Base-by-base conservation (phyloP, 2,329 filamentous ascomycete species). In the Graphilbum fragrans region DNA sequence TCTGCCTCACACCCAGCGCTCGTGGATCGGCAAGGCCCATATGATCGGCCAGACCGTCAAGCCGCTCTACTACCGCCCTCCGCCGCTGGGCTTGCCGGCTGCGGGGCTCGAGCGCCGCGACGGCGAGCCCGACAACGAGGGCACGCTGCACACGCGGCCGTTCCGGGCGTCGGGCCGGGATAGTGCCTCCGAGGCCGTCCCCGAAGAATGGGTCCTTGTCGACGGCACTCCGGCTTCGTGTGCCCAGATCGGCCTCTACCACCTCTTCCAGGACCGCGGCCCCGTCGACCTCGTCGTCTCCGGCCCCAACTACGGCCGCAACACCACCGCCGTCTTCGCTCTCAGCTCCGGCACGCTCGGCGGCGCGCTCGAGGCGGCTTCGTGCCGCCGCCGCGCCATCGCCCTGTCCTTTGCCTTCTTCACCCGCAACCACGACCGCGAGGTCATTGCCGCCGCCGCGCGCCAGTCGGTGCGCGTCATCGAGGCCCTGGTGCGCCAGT, bases 21-120 rank as follows among this genome's bases (percentile, higher is more conserved):
- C 87, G 43, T 98, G 92, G 92, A 96, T 98, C 54, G 88, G 88
- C 53, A 98, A 98, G 68, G 92, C 92, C 3, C 92, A 96, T 62
- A 84, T 96, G 55, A 87, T 96, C 53, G 88, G 88, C 43, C 82
- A 90, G 58, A 83, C 84, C 10, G 75, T 94, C 47, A 86, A 81
- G 57, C 87, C 87, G 9, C 71, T 76, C 22, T 94, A 94, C 66
- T 94, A 87, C 66, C 82, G 82, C 1, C 74, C 74, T 2, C 62
- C 65, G 5, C 53, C 52, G 4, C 45, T 53, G 9, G 57, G 56
- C 37, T 52, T 56, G 25, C 58, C 60, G 8, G 50, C 57, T 29
- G 55, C 56, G 7, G 57, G 56, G 14, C 14, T 67, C n/a, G 57
- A 58, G 16, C 55, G 62, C 22, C 60, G 60, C 39, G 60, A 60